phyloP scores from a whole-genome alignment of 2,329 filamentous ascomycete genomes.

The Lachnellula arida region DNA sequence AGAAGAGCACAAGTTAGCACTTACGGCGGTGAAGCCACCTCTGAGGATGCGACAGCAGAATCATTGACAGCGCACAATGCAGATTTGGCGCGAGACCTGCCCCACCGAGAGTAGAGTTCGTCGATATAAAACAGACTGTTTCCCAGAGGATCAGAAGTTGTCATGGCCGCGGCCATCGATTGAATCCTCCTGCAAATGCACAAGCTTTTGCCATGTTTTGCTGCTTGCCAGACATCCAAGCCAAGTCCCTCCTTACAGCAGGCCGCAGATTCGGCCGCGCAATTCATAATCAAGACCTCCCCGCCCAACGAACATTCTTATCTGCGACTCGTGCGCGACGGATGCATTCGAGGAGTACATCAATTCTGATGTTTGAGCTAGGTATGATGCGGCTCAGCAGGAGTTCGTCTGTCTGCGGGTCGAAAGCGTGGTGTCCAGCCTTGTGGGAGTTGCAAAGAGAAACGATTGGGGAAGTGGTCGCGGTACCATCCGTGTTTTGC shows the following conservation, averaged over 20 bases:
- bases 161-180: conserved; percentile 1
- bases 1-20: not conserved
- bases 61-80: conserved; percentile 28
- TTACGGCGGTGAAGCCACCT: conserved; percentile 4
- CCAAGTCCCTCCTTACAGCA: conserved; percentile 1
- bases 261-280: conserved; percentile 13
- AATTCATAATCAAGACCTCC: not conserved
- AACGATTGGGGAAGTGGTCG: not conserved
- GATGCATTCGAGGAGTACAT: not conserved
- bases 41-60: conserved; percentile 16
- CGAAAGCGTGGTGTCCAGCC: not conserved
- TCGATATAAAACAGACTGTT: conserved; percentile 17
- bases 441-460: not conserved
- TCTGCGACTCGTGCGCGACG: conserved; percentile 1
- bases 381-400: not conserved
- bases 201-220: conserved; percentile 4
- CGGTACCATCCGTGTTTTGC: too few species aligned
- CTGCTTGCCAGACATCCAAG: conserved; percentile 12
- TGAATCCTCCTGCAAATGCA: not conserved
- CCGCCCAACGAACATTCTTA: conserved; percentile 12
- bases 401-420: not conserved
- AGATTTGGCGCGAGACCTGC: conserved; percentile 18
- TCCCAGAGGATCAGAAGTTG: conserved; percentile 3
- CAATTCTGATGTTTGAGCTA: conserved; percentile 4
- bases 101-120: conserved; percentile 13